phyloP scores from a whole-genome alignment of 495 filamentous ascomycete species.

The Penicillium bialowiezense region DNA sequence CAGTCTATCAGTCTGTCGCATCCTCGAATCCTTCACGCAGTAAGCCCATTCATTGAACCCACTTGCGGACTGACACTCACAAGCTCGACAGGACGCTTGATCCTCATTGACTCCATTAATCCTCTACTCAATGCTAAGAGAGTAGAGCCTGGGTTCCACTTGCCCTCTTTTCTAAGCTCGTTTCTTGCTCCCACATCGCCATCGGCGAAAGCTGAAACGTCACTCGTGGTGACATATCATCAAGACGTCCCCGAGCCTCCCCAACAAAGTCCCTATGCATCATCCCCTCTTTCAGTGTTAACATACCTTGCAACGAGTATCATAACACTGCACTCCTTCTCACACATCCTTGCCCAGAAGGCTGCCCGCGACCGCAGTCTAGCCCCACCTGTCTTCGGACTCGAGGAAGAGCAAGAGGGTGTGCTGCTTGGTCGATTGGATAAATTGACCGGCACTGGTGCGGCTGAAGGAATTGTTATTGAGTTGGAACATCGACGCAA shows the following conservation, averaged over 20 bases:
- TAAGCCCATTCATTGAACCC: constrained; percentile 16
- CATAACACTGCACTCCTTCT: constrained; percentile 59
- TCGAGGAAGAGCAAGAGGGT: constrained; percentile 72
- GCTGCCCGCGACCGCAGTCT: constrained; percentile 66
- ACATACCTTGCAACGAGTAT: constrained; percentile 68
- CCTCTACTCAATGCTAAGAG: constrained; percentile 31
- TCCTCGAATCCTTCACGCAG: constrained; percentile 29
- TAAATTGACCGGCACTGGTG: constrained; percentile 43
- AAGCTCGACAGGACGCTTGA: constrained; percentile 33
- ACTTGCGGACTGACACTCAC: background rate
- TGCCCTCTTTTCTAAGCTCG: constrained; percentile 39
- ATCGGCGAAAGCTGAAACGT: constrained; percentile 31
- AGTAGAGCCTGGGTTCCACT: constrained; percentile 29
- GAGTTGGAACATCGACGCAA: constrained; percentile 83
- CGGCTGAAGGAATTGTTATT: constrained; percentile 62
- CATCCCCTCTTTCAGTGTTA: constrained; percentile 59
- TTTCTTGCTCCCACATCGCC: constrained; percentile 27
- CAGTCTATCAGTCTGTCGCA: constrained; percentile 25
- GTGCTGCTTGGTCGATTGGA: constrained; percentile 57
- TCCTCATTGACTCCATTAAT: constrained; percentile 46
- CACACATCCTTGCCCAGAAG: constrained; percentile 66
- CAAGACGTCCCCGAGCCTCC: constrained; percentile 49
- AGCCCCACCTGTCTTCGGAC: constrained; percentile 70
- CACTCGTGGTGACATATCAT: constrained; percentile 46
- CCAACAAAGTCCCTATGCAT: constrained; percentile 59